Evolutionary conservation across 2,329 filamentous ascomycete species (phyloP).

Genomic region (Hymenoscyphus linearis): DNA sequence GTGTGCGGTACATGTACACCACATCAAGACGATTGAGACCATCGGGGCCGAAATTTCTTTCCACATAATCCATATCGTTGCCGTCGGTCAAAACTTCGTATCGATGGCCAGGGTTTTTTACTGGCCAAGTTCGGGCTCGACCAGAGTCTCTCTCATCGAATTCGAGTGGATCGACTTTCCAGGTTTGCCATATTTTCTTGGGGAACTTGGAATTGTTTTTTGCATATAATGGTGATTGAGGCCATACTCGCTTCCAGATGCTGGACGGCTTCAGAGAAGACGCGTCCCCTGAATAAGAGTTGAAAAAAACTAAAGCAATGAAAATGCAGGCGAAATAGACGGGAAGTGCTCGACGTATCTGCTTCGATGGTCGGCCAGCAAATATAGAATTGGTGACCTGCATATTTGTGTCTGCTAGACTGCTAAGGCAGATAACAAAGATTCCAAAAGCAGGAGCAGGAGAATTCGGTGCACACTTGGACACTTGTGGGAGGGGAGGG

Average conservation of each 20-base stretch:
- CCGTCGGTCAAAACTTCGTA: conserved; percentile 49
- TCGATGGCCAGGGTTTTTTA: conserved; percentile 60
- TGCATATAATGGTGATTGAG: neutral
- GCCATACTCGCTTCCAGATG: conserved; percentile 6
- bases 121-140: conserved; percentile 58
- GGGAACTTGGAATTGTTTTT: conserved; percentile 40
- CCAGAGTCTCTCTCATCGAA: conserved; percentile 60
- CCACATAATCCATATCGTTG: conserved; percentile 63
- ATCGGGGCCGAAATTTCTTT: conserved; percentile 57
- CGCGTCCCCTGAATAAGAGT: neutral
- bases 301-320: conserved; percentile 10
- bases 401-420: conserved; percentile 6
- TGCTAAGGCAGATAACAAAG: neutral
- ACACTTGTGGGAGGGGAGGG: neutral
- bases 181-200: conserved; percentile 71
- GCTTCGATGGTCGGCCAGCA: conserved; percentile 5
- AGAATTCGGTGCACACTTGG: neutral
- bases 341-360: conserved; percentile 9
- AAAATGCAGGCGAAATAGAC: conserved; percentile 11
- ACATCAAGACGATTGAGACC: conserved; percentile 51
- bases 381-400: conserved; percentile 8
- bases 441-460: neutral
- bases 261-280: conserved; percentile 7
- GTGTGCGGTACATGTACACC: conserved; percentile 52
- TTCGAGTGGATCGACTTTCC: conserved; percentile 63